Percentiles rank a stretch among this genome's conserved stretches.
These are phyloP conservation scores for Globisporangium megalacanthum DNA, from an alignment of 352 stramenopile genomes.

Conservation along the genomic window DNA sequence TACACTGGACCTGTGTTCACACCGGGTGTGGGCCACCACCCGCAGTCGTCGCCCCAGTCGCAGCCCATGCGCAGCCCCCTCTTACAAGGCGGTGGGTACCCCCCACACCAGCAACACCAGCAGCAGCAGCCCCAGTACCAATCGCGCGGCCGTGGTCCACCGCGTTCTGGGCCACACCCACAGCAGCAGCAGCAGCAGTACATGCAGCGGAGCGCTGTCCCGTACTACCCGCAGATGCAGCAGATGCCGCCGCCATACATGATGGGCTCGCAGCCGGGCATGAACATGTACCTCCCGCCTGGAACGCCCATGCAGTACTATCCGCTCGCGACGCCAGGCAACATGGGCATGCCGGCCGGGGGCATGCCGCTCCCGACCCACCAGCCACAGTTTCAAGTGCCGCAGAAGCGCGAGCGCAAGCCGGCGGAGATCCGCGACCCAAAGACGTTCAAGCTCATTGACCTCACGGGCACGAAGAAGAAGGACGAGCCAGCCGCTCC, in stretches of 20 bases:
- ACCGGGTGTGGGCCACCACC: conserved; percentile 14
- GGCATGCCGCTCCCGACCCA: conserved; percentile 27
- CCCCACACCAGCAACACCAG: conserved; percentile 9
- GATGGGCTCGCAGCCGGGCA: conserved; percentile 34
- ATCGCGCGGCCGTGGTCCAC: conserved; percentile 27
- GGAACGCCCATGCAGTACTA: conserved; percentile 28
- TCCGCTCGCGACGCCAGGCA: conserved; percentile 33
- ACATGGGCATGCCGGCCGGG: conserved; percentile 32
- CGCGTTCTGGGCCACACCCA: conserved; percentile 28
- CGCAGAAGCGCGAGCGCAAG: conserved; percentile 44
- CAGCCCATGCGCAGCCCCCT: conserved; percentile 42
- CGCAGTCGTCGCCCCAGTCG: conserved; percentile 28
- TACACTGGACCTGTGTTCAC: conserved; percentile 44
- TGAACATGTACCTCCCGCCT: conserved; percentile 18
- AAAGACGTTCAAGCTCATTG: conserved; percentile 9
- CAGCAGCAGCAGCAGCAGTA: conserved; percentile 41
- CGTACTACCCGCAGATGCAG: conserved; percentile 43
- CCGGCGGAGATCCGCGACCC: conserved; percentile 29
- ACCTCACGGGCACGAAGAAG: conserved; percentile 7
- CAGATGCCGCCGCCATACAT: conserved; percentile 44
- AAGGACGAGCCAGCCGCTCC: conserved; percentile 1
- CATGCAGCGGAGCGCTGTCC: conserved; percentile 32
- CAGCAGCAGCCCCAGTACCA: conserved; percentile 24
- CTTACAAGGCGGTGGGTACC: conserved; percentile 4
- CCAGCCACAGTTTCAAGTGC: conserved; percentile 17